These are phyloP conservation scores for Candida pseudoviswanathii DNA, from an alignment of 1,139 yeast genomes.

Conservation along the genomic window DNA sequence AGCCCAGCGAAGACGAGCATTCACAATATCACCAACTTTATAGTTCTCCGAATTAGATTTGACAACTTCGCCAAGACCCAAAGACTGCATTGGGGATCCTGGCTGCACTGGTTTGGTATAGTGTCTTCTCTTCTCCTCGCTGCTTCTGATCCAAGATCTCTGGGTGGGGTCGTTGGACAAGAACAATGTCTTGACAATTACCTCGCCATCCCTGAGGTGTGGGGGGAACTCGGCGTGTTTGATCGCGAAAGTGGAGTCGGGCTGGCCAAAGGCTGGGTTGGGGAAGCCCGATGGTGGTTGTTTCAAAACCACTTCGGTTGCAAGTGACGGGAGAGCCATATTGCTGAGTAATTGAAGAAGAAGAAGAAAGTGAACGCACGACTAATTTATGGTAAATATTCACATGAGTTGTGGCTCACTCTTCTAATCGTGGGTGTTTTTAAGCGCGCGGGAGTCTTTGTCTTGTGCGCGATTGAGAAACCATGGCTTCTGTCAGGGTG, in stretches of 20 bases:
- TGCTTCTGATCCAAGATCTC: constrained; percentile 58
- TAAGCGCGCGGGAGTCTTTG: too few relatives aligned
- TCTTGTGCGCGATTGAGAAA: too few relatives aligned
- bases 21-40: constrained; percentile 46
- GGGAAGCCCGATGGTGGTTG: constrained; percentile 20
- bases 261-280: constrained; percentile 18
- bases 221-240: constrained; percentile 15
- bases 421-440: too few relatives aligned
- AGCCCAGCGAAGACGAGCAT: constrained; percentile 31
- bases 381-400: too few relatives aligned
- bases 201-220: constrained; percentile 40
- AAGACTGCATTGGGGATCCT: constrained; percentile 52
- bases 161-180: constrained; percentile 73
- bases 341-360: too few relatives aligned
- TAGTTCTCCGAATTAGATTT: constrained; percentile 42
- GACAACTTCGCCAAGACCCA: constrained; percentile 51
- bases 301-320: constrained; percentile 19
- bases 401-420: too few relatives aligned
- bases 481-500: too few relatives aligned
- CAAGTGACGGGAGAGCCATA: constrained; percentile 13
- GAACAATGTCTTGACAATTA: constrained; percentile 48
- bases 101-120: constrained; percentile 50
- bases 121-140: constrained; percentile 39
- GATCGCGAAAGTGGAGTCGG: constrained; percentile 26
- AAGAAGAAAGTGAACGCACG: too few relatives aligned